Evolutionary conservation across 345 rosid species (phyloP).

Genomic region (Eutrema yunnanense): DNA sequence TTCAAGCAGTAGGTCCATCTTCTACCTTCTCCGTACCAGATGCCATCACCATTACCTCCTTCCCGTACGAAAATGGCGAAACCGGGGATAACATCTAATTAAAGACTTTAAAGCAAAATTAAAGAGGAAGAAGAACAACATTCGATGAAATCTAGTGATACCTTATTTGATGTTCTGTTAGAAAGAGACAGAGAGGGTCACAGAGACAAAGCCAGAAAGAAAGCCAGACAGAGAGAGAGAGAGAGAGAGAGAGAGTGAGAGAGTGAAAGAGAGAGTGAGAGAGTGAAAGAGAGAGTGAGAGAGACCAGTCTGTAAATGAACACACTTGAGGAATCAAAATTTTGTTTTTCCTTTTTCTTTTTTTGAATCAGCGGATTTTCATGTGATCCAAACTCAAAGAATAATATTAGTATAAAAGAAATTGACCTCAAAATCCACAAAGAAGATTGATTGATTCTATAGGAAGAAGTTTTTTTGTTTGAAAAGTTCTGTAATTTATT

Average conservation of each 20-base stretch:
- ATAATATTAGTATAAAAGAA: background rate
- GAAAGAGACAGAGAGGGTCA: constrained; percentile 29
- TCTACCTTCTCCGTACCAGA: constrained; percentile 44
- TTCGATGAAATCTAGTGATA: constrained; percentile 30
- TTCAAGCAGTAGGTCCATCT: constrained; percentile 70
- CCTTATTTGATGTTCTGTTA: constrained; percentile 21
- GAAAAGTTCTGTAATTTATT: background rate
- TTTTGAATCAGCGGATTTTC: constrained; percentile 16
- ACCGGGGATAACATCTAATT: background rate
- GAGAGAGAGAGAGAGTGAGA: no score
- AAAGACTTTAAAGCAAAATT: background rate
- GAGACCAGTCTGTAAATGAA: background rate
- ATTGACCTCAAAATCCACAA: background rate
- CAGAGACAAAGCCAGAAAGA: background rate
- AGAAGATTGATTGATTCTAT: background rate
- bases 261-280: no score
- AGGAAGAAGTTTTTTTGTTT: background rate
- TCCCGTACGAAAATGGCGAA: constrained; percentile 1
- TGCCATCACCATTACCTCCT: constrained; percentile 17
- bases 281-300: no score
- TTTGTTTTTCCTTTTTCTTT: constrained; percentile 5
- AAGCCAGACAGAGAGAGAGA: no score
- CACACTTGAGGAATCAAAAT: background rate
- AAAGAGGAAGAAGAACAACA: background rate
- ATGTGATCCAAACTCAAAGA: constrained; percentile 22